Evolutionary conservation across 139 green algal species (phyloP).

Genomic region (Auxenochlorella pyrenoidosa): DNA sequence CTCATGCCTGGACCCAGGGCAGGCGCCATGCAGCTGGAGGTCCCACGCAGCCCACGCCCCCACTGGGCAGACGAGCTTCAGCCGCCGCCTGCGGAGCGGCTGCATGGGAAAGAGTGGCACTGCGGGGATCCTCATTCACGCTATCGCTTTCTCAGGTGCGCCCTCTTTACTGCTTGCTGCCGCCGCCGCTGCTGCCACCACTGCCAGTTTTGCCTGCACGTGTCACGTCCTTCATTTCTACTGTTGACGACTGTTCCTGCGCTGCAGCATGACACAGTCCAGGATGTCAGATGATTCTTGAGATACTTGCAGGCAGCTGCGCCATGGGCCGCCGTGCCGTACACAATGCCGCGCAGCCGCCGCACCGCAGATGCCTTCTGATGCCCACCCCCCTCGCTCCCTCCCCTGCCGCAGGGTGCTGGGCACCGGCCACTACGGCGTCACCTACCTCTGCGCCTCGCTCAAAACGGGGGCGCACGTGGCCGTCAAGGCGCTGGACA

Average conservation of each 20-base stretch:
- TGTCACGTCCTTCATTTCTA: not conserved
- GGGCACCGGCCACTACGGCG: constrained; percentile 31
- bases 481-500: constrained; percentile 46
- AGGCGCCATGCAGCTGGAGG: too few species aligned
- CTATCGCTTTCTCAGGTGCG: constrained; percentile 11
- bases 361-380: not conserved
- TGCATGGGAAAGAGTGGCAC: constrained; percentile 10
- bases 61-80: not conserved
- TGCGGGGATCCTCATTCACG: not conserved
- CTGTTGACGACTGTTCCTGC: too few species aligned
- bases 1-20: too few species aligned
- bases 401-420: constrained; percentile 18
- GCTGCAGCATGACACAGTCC: too few species aligned
- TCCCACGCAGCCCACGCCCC: not conserved
- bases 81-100: too few species aligned
- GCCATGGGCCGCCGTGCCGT: not conserved
- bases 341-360: not conserved
- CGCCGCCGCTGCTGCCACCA: not conserved
- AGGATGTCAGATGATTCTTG: too few species aligned
- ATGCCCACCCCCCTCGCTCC: not conserved
- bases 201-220: not conserved
- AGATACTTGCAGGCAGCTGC: not conserved
- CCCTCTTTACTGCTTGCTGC: not conserved
- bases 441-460: constrained; percentile 26
- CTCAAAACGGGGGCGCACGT: constrained; percentile 20